These are phyloP conservation scores for Oryza rufipogon DNA, from an alignment of 176 grass and related monocot species.

Conservation along the genomic window DNA sequence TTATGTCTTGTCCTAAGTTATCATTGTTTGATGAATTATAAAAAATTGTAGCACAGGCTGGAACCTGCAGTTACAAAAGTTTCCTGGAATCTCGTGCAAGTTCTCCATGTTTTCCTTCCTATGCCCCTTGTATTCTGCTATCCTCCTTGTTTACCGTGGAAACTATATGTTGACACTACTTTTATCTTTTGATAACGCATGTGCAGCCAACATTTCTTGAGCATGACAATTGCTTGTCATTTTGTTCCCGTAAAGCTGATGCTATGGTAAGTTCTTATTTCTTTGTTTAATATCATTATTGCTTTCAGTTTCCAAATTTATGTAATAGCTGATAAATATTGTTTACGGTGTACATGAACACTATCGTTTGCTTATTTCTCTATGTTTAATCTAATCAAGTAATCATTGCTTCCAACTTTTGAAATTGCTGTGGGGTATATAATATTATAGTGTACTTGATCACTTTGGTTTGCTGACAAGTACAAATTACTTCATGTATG, in stretches of 20 bases:
- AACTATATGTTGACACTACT: conserved; percentile 34
- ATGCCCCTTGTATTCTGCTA: neutral
- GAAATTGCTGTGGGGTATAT: conserved; percentile 5
- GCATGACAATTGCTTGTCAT: conserved; percentile 57
- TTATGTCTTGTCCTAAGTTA: neutral
- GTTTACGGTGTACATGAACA: neutral
- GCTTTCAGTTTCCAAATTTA: conserved; percentile 16
- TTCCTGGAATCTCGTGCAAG: neutral
- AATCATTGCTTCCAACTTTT: neutral
- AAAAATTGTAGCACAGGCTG: neutral
- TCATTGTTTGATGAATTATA: neutral
- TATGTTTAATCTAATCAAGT: conserved; percentile 19
- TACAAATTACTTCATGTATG: neutral
- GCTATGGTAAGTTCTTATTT: conserved; percentile 50
- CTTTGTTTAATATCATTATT: conserved; percentile 30
- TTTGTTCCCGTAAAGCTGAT: conserved; percentile 72
- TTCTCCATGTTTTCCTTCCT: conserved; percentile 38
- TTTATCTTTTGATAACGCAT: conserved; percentile 35
- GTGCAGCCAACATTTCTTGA: conserved; percentile 64
- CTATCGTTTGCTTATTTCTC: neutral
- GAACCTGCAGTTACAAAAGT: conserved; percentile 9
- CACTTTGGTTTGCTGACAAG: conserved; percentile 19
- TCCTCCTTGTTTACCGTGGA: conserved; percentile 19
- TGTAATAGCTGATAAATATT: neutral
- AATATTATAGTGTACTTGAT: neutral